Evolutionary conservation across 139 green algal species (phyloP).

Genomic region (Picochlorum sp.): DNA sequence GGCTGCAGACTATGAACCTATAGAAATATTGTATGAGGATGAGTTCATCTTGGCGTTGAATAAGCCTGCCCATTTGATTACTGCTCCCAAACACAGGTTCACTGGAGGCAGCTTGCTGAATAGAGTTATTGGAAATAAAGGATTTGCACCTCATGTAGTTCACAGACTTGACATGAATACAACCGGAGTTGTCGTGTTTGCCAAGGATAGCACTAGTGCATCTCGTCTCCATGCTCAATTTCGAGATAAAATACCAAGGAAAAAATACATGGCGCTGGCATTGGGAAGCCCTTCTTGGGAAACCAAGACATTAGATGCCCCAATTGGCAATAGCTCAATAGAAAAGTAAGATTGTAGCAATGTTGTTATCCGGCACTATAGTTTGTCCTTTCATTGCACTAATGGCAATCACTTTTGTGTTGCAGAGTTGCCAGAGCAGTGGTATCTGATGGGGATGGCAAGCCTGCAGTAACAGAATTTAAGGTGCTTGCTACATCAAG

Average conservation of each 20-base stretch:
- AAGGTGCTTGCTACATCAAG: constrained; percentile 23
- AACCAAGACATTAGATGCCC: constrained; percentile 37
- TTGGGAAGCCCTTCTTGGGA: constrained; percentile 27
- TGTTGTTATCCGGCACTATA: background rate
- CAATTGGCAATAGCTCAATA: constrained; percentile 41
- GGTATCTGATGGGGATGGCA: constrained; percentile 20
- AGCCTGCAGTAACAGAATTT: constrained; percentile 47
- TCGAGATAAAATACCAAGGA: constrained; percentile 35
- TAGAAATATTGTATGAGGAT: constrained; percentile 63
- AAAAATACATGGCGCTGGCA: constrained; percentile 61
- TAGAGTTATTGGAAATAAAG: constrained; percentile 35
- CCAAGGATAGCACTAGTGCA: constrained; percentile 43
- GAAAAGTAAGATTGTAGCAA: constrained; percentile 24
- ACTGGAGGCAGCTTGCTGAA: constrained; percentile 67
- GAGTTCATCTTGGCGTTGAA: constrained; percentile 62
- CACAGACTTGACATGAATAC: constrained; percentile 76
- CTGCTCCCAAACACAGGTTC: constrained; percentile 59
- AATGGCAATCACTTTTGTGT: background rate
- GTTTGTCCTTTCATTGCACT: background rate
- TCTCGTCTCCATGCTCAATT: constrained; percentile 56
- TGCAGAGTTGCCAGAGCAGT: constrained; percentile 21
- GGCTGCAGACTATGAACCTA: constrained; percentile 30
- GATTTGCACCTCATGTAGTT: constrained; percentile 27
- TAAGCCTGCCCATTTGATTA: constrained; percentile 58
- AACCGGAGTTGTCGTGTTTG: constrained; percentile 65